Base-by-base conservation (phyloP, 2,329 filamentous ascomycete species). In the Cercospora zeina region DNA sequence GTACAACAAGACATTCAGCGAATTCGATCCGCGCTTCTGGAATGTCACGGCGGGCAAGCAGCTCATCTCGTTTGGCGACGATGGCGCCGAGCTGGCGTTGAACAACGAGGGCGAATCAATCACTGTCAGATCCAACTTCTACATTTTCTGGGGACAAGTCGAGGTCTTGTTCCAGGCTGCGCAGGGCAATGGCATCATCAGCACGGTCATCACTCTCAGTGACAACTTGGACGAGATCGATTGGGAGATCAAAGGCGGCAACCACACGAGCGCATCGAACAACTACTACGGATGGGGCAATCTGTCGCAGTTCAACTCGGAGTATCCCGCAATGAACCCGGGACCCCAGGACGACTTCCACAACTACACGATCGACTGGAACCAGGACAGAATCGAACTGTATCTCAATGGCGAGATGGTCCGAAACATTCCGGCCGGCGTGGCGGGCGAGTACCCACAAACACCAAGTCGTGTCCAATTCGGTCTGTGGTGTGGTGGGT, bases 151-250 rank as follows among this genome's bases (percentile, higher is more conserved):
- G 69, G 92, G 92, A 60, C 85, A 87, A 63, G 87, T 91, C 53
- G 90, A 95, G 76, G 83, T 93, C 62, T 82, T 85, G 68, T 84
- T 96, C 80, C 90, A 91, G 78, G 89, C 89, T 3, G 87, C 92
- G 0, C 78, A 81, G 1, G 92, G 92, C 16, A 79, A 78, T 7
- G 92, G 92, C 56, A 87, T 96, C 65, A 85, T 96, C 69, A 91
- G 87, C 71, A 84, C 89, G 65, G 87, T 96, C 71, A 93, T 96
- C 73, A 83, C 93, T 75, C 82, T 95, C 67, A 93, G 89, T 55
- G 89, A 95, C 69, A 88, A 92, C 70, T 82, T 95, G 13, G 92
- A 96, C 74, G 91, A 96, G 77, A 87, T 96, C 42, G 92, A 96
- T 73, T 93, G 90, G 85, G 90, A 95, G 73, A 89, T 90, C 72